Base-by-base conservation (phyloP, 352 stramenopile genomes). In the Pythium sukuiense region DNA sequence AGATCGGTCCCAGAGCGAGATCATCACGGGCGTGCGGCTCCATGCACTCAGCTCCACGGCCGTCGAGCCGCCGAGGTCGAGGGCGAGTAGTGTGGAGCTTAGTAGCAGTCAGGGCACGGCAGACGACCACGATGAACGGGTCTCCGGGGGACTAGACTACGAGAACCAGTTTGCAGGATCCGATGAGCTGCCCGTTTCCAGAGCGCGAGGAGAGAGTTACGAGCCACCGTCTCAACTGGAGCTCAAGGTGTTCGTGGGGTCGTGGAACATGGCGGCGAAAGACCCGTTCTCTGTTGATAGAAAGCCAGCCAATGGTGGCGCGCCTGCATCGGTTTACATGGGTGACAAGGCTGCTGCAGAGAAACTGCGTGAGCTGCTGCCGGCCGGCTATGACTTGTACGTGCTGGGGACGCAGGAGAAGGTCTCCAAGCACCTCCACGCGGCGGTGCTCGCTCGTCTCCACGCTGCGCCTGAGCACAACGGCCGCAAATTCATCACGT, bases 191-290 rank as follows among this genome's bases (percentile, higher is more conserved):
- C 41, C 41, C 5, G 41, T 49, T 2, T 49, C 41, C 3, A 49
- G 41, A 26, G 41, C 61, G 0, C 32, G 43, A 20, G 53, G 45
- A 3, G 16, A 53, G 2, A 59, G 43, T 3, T 9, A 16, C 9
- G 9, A 20, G 11, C 3, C 61, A 3, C 48, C 50, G 29, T 33
- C 33, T 6, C 12, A 35, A 18, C 16, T 57, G 37, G 49, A 70
- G 45, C 60, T 90, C n/a, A 70, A 74, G 24, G 79, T 94, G 58
- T 94, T 86, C 65, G 73, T 82, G 24, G 81, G 79, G 0, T 83
- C 80, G 43, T 94, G 86, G 86, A 94, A 94, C 65, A 85, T 94
- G 71, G 82, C 79, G 16, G 82, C 81, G 2, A 61, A 79, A 61
- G 86, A 92, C 50, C 83, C 82, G 6, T 90, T 92, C 30, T 69